Percentiles rank a stretch among this genome's conserved stretches.
These are phyloP conservation scores for Emericellopsis atlantica DNA, from an alignment of 2,329 filamentous ascomycete species.

Conservation along the genomic window DNA sequence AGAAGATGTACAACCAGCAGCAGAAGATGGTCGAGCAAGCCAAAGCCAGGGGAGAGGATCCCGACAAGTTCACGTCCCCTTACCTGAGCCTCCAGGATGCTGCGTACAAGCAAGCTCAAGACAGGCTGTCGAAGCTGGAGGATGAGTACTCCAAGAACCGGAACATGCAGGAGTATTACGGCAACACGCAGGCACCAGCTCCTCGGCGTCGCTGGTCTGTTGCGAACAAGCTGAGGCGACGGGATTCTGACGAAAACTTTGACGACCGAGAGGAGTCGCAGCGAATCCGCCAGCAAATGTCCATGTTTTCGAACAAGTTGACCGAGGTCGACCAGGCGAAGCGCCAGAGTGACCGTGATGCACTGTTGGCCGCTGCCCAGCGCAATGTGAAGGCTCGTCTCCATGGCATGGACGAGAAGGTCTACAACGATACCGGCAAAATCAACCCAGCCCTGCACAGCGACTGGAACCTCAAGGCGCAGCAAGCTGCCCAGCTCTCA, in stretches of 20 bases:
- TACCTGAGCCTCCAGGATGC: slow-evolving; percentile 66
- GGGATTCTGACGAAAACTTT: slow-evolving; percentile 51
- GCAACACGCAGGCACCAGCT: slow-evolving; percentile 26
- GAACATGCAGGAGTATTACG: slow-evolving; percentile 68
- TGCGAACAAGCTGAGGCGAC: slow-evolving; percentile 43
- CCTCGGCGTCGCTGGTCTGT: slow-evolving; percentile 32
- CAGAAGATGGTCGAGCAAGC: slow-evolving; percentile 45
- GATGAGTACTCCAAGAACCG: slow-evolving; percentile 51
- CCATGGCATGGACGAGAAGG: slow-evolving; percentile 68
- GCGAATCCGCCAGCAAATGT: slow-evolving; percentile 69
- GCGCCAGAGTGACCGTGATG: slow-evolving; percentile 60
- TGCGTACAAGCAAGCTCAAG: slow-evolving; percentile 74
- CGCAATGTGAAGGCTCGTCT: slow-evolving; percentile 74
- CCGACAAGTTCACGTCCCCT: slow-evolving; percentile 16
- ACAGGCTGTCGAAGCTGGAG: slow-evolving; percentile 70
- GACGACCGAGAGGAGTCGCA: slow-evolving; percentile 58
- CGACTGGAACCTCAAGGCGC: slow-evolving; percentile 70
- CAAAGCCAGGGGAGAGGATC: slow-evolving; percentile 23
- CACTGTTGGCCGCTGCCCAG: slow-evolving; percentile 66
- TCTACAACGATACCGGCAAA: slow-evolving; percentile 66
- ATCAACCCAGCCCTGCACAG: slow-evolving; percentile 54
- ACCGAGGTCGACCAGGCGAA: slow-evolving; percentile 62
- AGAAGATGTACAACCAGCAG: slow-evolving; percentile 67
- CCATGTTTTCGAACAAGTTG: slow-evolving; percentile 56
- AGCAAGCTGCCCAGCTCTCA: slow-evolving; percentile 53